Evolutionary conservation across 129 eudicot genomes (phyloP), one percentile per base, ranked within the genome.

Genomic region (Escallonia herrerae): DNA sequence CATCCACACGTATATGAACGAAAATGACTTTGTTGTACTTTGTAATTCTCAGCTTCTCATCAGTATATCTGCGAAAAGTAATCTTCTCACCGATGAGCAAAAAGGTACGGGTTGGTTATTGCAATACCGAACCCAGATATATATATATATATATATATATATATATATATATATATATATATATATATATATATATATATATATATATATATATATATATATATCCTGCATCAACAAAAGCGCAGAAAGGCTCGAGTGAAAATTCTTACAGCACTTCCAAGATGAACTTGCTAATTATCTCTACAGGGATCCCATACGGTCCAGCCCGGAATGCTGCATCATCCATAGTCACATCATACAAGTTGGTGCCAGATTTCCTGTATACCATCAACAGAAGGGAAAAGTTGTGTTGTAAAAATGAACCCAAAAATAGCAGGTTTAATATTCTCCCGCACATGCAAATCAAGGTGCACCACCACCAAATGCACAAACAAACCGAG

Each of bases 261-360:
- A 51, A 15, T 43, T 54, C 96, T 66, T 82, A 94, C 99, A 89
- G 64, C 11, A 94, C 63, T 79, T 94, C 86, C 63, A 94, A 15
- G 49, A 67, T 94, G 75, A 89, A 83, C 72, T 64, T 86, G 79
- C 82, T 89, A 53, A 60, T 79, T 77, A 94, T 65, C 60, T 94
- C 95, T 9, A 85, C 82, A 2, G 99, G 99, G 66, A 94, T 72
- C 56, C 97, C 99, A 63, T 81, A 86, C 4, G 82, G 78, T 13
- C 96, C 96, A 64, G 79, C 74, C 72, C 89, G 68, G 8, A 94
- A 81, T 7, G 99, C 99, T 59, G 84, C 96, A 78, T 94, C 99
- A 68, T 94, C 97, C 99, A 94, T 94, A 5, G 56, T 76, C 48
- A 94, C 81, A 59, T 94, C 97, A 50, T 86, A 94, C 13, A 60